Percentiles rank a stretch among this genome's conserved stretches.
These are phyloP conservation scores for Paulownia fortunei DNA, from an alignment of 257 asterid species.

Conservation along the genomic window DNA sequence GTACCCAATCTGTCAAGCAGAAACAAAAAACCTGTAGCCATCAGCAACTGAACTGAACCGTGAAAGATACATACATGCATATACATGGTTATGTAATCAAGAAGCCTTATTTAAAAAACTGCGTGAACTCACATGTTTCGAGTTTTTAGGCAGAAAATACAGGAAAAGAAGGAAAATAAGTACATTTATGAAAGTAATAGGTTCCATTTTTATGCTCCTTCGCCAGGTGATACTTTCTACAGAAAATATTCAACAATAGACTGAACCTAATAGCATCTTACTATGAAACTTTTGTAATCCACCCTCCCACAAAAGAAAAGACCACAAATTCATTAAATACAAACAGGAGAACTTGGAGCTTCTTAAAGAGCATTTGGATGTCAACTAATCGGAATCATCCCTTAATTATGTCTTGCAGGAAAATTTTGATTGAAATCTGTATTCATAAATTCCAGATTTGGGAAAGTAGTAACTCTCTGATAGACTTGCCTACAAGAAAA, in stretches of 20 bases:
- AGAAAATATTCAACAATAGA: neutral
- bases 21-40: slow-evolving; percentile 11
- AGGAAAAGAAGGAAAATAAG: neutral
- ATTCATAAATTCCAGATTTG: neutral
- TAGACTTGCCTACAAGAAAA: neutral
- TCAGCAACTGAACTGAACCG: neutral
- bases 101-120: neutral
- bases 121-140: no score
- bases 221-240: neutral
- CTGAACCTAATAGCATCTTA: neutral
- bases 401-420: neutral
- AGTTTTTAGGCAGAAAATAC: neutral
- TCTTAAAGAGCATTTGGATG: neutral
- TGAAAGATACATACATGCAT: neutral
- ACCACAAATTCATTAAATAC: neutral
- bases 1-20: slow-evolving; percentile 76
- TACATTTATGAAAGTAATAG: neutral
- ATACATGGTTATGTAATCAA: neutral
- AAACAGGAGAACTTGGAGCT: neutral
- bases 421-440: neutral
- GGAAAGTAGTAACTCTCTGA: neutral
- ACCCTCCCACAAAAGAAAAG: neutral
- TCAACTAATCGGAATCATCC: neutral
- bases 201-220: neutral
- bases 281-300: neutral